These are phyloP conservation scores for Penicillium sp. DNA, from an alignment of 2,329 filamentous ascomycete species.

Conservation along the genomic window DNA sequence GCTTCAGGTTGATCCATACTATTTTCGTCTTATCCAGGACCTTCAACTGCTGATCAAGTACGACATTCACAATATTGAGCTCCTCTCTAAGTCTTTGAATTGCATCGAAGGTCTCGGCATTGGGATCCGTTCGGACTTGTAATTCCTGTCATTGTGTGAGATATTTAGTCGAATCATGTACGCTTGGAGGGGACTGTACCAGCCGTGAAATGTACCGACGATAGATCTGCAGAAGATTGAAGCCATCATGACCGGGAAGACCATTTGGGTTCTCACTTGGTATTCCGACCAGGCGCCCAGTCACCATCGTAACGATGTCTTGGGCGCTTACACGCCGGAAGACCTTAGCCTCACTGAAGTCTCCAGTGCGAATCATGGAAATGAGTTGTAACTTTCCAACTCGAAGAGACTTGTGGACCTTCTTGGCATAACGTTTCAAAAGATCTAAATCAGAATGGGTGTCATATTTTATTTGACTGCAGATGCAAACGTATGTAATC, in stretches of 20 bases:
- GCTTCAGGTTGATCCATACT: background rate
- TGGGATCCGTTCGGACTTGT: conserved; percentile 1
- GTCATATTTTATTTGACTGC: background rate
- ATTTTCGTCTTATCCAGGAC: conserved; percentile 1
- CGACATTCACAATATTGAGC: conserved; percentile 3
- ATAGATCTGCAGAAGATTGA: conserved; percentile 4
- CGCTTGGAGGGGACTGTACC: background rate
- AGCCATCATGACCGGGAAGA: background rate
- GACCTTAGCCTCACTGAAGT: conserved; percentile 7
- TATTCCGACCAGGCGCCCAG: background rate
- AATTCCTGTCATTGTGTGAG: background rate
- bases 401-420: background rate
- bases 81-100: conserved; percentile 7
- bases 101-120: conserved; percentile 1
- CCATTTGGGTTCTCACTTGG: background rate
- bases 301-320: conserved; percentile 2
- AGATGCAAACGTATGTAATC: conserved; percentile 3
- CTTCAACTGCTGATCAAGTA: conserved; percentile 4
- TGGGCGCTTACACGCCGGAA: conserved; percentile 2
- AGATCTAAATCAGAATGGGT: background rate
- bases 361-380: conserved; percentile 3
- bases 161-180: background rate
- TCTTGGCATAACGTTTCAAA: background rate
- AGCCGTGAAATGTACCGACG: conserved; percentile 1
- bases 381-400: conserved; percentile 1